Conservation (phyloP, 2,329 filamentous ascomycete genomes). For the Claviceps sp. region DNA sequence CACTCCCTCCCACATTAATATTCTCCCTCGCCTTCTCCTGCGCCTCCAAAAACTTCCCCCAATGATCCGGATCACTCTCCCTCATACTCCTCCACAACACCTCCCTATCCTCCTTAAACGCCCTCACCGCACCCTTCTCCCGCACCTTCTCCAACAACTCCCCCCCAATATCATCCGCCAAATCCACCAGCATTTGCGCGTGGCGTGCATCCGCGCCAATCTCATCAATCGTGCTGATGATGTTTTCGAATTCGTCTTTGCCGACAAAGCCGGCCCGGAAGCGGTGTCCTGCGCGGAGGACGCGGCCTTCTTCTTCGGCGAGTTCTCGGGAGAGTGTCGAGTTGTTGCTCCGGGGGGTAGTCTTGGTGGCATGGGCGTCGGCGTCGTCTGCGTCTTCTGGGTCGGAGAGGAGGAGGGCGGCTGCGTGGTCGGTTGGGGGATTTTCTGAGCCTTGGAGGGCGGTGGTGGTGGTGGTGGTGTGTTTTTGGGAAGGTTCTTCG, state of each 20-base stretch:
- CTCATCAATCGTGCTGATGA: conserved; percentile 35
- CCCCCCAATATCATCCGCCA: conserved; percentile 51
- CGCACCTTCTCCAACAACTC: conserved; percentile 42
- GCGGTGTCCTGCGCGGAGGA: conserved; percentile 40
- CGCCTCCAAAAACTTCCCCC: conserved; percentile 48
- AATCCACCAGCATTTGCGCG: conserved; percentile 39
- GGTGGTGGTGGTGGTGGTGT: conserved; percentile 3
- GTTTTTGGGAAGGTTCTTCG: conserved; percentile 12
- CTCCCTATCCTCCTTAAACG: conserved; percentile 45
- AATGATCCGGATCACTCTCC: conserved; percentile 51
- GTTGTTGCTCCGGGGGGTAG: conserved; percentile 37
- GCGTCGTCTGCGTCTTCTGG: conserved; percentile 39
- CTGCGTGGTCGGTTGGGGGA: too few relatives aligned
- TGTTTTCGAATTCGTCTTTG: conserved; percentile 36
- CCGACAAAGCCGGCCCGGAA: conserved; percentile 41
- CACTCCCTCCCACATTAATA: conserved; percentile 23
- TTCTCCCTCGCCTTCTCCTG: conserved; percentile 47
- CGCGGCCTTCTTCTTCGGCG: conserved; percentile 43
- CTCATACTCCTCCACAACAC: conserved; percentile 35
- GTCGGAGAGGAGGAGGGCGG: conserved; percentile 10
- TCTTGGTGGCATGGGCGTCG: conserved; percentile 25
- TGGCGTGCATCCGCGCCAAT: conserved; percentile 38
- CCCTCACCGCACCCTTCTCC: conserved; percentile 44
- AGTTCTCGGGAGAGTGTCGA: conserved; percentile 41
- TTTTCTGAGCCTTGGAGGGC: too few relatives aligned